phyloP scores from a whole-genome alignment of 768 basidiomycete genomes.

The Termitomyces heimii region DNA sequence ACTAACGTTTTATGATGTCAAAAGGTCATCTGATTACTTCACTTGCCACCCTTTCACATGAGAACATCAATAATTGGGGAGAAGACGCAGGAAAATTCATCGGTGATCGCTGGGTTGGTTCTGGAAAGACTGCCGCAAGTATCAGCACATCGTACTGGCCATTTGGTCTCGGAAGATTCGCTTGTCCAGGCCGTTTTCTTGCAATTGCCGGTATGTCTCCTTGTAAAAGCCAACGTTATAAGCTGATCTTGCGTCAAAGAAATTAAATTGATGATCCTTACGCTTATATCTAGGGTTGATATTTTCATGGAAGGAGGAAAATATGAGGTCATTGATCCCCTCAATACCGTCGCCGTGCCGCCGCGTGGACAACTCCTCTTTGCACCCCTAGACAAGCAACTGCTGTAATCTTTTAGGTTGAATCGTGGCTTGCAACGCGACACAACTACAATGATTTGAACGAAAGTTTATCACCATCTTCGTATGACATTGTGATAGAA shows the following conservation, averaged over 20 bases:
- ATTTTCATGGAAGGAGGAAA: conserved; percentile 4
- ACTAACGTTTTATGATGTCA: not conserved
- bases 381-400: not conserved
- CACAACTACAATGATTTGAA: too few species aligned
- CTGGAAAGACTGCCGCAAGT: conserved; percentile 2
- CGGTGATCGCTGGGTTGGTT: conserved; percentile 6
- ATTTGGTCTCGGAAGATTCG: conserved; percentile 3
- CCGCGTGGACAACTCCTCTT: conserved; percentile 2
- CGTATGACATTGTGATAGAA: too few species aligned
- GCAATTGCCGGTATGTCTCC: conserved; percentile 6
- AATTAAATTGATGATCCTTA: conserved; percentile 4
- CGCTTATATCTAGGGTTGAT: conserved; percentile 1
- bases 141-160: conserved; percentile 6
- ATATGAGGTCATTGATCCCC: conserved; percentile 3
- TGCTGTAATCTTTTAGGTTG: too few species aligned
- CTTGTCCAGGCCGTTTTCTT: conserved; percentile 1
- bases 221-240: too few species aligned
- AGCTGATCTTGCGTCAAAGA: not conserved
- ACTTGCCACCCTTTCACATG: conserved; percentile 2
- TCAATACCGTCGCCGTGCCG: conserved; percentile 4
- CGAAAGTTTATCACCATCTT: too few species aligned
- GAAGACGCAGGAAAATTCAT: conserved; percentile 2
- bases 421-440: too few species aligned
- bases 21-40: conserved; percentile 3
- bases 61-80: conserved; percentile 2